These are phyloP conservation scores for Asterophora parasitica DNA, from an alignment of 768 basidiomycete genomes.

Conservation along the genomic window DNA sequence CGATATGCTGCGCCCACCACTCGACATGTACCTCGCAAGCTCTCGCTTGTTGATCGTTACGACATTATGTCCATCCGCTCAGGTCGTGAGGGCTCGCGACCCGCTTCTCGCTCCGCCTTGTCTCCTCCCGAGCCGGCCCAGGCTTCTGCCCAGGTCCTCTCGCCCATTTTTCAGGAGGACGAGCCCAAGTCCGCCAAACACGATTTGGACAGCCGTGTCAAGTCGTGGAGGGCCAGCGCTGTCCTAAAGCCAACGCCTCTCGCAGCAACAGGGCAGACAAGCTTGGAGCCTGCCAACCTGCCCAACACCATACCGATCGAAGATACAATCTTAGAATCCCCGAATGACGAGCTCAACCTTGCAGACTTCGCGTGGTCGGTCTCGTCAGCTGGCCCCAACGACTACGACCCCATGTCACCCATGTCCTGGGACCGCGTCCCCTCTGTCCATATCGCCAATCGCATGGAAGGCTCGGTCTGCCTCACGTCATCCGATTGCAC, in stretches of 20 bases:
- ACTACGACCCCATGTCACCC: conserved; percentile 35
- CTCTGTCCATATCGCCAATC: conserved; percentile 55
- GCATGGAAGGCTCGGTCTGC: conserved; percentile 51
- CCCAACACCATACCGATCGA: conserved; percentile 37
- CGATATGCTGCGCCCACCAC: conserved; percentile 29
- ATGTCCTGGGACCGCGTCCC: conserved; percentile 33
- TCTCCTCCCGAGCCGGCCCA: conserved; percentile 25
- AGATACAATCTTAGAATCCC: conserved; percentile 22
- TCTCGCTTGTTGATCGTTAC: conserved; percentile 65
- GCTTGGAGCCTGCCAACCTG: conserved; percentile 47
- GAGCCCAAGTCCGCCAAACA: conserved; percentile 49
- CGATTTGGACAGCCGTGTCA: conserved; percentile 53
- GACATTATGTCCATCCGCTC: conserved; percentile 39
- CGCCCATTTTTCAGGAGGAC: conserved; percentile 61
- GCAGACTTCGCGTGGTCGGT: conserved; percentile 70
- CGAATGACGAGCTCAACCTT: conserved; percentile 46
- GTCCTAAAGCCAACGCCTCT: conserved; percentile 44
- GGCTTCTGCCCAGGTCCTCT: conserved; percentile 34
- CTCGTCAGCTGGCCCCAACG: conserved; percentile 61
- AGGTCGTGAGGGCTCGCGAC: conserved; percentile 21
- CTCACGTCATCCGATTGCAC: conserved; percentile 51
- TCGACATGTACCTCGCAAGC: conserved; percentile 58
- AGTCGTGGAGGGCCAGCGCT: conserved; percentile 62
- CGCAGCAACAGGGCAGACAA: conserved; percentile 43
- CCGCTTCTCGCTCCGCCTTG: conserved; percentile 19